A percentile compares a stretch with the other conserved stretches of the same genome.
Conservation (phyloP, 108 stramenopile genomes). For the Stephanodiscus minutulus region DNA sequence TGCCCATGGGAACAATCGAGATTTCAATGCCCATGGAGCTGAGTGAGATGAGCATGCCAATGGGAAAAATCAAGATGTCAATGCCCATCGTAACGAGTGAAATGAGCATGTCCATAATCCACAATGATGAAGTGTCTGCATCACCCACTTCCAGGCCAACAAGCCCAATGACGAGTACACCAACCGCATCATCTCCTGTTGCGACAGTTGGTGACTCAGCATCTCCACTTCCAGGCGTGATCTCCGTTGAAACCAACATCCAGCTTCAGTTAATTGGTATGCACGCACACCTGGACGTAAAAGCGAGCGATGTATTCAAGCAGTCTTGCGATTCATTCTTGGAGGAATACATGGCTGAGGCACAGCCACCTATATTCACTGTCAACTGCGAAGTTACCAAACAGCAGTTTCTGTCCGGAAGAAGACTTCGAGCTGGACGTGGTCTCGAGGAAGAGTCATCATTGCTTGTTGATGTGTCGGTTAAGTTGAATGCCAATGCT, state of each 20-base stretch:
- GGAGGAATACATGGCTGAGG: background rate
- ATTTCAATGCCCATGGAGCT: too few species aligned
- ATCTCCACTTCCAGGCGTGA: too few species aligned
- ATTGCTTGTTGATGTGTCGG: slow-evolving; percentile 28
- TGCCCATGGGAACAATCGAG: too few species aligned
- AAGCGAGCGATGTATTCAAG: slow-evolving; percentile 15
- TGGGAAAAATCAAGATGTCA: too few species aligned
- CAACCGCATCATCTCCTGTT: too few species aligned
- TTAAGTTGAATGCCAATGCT: slow-evolving; percentile 1
- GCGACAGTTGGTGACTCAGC: too few species aligned
- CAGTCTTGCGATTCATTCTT: slow-evolving; percentile 26
- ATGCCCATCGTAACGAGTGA: too few species aligned
- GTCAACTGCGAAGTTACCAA: slow-evolving; percentile 22
- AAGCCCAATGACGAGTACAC: background rate
- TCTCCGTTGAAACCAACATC: slow-evolving; percentile 10
- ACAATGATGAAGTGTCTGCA: too few species aligned
- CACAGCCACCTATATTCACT: too few species aligned
- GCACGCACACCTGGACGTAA: slow-evolving; percentile 17
- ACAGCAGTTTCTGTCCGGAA: slow-evolving; percentile 20
- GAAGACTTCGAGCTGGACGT: slow-evolving; percentile 4
- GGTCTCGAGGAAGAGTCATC: slow-evolving; percentile 17
- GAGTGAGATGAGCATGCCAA: too few species aligned
- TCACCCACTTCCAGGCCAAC: background rate
- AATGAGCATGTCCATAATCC: too few species aligned
- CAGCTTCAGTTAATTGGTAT: slow-evolving; percentile 19